Conservation (phyloP, 768 basidiomycete species). For the Leucocoprinus leucothites region DNA sequence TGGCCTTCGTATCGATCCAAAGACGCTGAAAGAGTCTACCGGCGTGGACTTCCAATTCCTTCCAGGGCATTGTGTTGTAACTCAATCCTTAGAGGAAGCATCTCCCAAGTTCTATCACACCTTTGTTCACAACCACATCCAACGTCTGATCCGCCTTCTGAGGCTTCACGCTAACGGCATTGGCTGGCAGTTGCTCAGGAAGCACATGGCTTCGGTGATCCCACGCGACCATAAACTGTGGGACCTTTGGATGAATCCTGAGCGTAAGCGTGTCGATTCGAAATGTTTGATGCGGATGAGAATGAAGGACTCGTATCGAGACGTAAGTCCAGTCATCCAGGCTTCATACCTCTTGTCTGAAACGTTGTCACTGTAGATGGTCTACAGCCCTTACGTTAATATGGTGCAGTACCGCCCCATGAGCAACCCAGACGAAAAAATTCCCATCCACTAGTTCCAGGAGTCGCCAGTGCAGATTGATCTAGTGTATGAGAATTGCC, state of each 20-base stretch:
- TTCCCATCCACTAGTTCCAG: not conserved
- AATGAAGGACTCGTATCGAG: constrained; percentile 51
- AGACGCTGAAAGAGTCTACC: constrained; percentile 43
- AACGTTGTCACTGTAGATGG: constrained; percentile 39
- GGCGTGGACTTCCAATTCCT: constrained; percentile 50
- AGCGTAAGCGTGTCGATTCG: constrained; percentile 38
- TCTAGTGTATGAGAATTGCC: not conserved
- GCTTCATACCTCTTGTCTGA: not conserved
- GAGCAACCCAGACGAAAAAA: constrained; percentile 8
- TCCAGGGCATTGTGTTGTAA: constrained; percentile 50
- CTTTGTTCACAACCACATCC: constrained; percentile 57
- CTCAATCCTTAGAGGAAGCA: constrained; percentile 43
- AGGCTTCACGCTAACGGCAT: constrained; percentile 48
- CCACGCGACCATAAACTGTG: constrained; percentile 43
- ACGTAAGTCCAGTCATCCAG: constrained; percentile 33
- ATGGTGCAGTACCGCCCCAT: constrained; percentile 47
- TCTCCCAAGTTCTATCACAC: constrained; percentile 61
- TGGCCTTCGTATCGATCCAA: constrained; percentile 52
- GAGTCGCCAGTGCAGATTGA: not conserved
- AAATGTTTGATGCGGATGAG: constrained; percentile 62
- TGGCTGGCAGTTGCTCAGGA: constrained; percentile 49
- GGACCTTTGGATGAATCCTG: constrained; percentile 43
- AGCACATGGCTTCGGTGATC: constrained; percentile 41
- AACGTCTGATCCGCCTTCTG: constrained; percentile 52
- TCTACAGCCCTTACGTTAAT: constrained; percentile 50